Evolutionary conservation across 768 basidiomycete species (phyloP), one percentile per base, ranked within the genome.

Genomic region (Pholiota conissans): DNA sequence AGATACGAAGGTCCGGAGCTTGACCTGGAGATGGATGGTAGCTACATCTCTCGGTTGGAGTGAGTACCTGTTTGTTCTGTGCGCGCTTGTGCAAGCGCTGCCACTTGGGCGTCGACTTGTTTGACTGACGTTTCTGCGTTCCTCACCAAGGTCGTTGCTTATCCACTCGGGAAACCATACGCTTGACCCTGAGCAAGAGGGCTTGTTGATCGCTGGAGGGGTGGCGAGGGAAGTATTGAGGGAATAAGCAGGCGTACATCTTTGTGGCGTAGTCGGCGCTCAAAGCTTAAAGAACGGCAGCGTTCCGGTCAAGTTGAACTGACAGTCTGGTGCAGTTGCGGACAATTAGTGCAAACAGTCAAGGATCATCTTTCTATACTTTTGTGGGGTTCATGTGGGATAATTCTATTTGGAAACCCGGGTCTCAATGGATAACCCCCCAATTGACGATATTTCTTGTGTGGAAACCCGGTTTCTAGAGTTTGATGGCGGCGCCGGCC

Each of bases 11-110:
- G 81, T 5, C 79, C 81, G 8, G 61, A 72, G 14, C 63, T 82
- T 34, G 64, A 71, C 40, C 57, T 82, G 27, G 77, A 80, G 52
- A 67, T 74, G 64, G 77, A 80, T 58, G 80, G 79, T 7, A 79
- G 75, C 62, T 81, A 78, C 59, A 74, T 80, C 46, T 81, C 80
- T 14, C 68, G 77, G 39, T 67, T 82, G 26, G 79, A 80, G 80
- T 78, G 49, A 62, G 77, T 72, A n/a, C 37, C 34, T 45, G 45
- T 55, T 51, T 45, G 0, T 27, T 32, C 11, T 26, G 13, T n/a
- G n/a, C 27, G 18, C 20, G 9, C 6, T 11, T 14, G 18, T 14
- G 26, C 18, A 32, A 39, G 13, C 4, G 22, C 26, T 40, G 22
- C 24, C 22, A 20, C 7, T 30, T 28, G 4, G 16, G 39, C 8